phyloP scores from a whole-genome alignment of 2,329 filamentous ascomycete genomes.

The Escovopsis sp. region DNA sequence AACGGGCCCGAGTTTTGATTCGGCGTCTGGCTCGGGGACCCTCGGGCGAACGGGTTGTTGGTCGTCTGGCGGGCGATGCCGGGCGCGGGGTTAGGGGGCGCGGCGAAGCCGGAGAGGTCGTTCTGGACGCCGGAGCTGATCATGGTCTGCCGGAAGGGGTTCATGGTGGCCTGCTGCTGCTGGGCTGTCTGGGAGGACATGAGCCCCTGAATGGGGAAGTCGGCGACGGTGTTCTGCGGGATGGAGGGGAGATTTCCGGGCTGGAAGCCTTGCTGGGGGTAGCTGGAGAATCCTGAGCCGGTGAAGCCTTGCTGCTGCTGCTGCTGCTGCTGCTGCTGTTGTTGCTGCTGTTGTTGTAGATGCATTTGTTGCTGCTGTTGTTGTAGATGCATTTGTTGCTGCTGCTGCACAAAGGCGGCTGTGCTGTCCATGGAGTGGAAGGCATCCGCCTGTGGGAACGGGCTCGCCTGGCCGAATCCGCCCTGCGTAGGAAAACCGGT shows the following conservation, averaged over 20 bases:
- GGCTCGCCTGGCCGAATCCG: constrained; percentile 14
- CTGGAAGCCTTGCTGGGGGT: constrained; percentile 50
- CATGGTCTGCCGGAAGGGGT: constrained; percentile 91
- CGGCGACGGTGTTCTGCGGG: constrained; percentile 38
- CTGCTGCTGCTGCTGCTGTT: constrained; percentile 24
- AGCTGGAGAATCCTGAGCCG: constrained; percentile 73
- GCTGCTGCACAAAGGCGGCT: constrained; percentile 18
- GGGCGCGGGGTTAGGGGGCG: constrained; percentile 26
- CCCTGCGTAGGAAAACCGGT: constrained; percentile 12
- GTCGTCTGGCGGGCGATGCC: constrained; percentile 49
- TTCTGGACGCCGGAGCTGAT: constrained; percentile 37
- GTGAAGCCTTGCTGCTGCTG: constrained; percentile 36
- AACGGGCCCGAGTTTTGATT: constrained; percentile 10
- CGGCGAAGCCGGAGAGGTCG: constrained; percentile 16
- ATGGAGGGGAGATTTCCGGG: constrained; percentile 37
- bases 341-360: too few relatives aligned
- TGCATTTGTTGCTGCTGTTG: constrained; percentile 3
- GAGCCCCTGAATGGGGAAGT: constrained; percentile 26
- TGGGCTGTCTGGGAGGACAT: constrained; percentile 26
- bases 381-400: constrained; percentile 11
- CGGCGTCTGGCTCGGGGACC: constrained; percentile 25
- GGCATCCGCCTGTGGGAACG: constrained; percentile 17
- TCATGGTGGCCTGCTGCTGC: constrained; percentile 41
- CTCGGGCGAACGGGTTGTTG: constrained; percentile 81
- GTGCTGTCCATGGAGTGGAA: constrained; percentile 17